These are phyloP conservation scores for Microascus cirrosus DNA, from an alignment of 2,329 filamentous ascomycete genomes.

Conservation along the genomic window DNA sequence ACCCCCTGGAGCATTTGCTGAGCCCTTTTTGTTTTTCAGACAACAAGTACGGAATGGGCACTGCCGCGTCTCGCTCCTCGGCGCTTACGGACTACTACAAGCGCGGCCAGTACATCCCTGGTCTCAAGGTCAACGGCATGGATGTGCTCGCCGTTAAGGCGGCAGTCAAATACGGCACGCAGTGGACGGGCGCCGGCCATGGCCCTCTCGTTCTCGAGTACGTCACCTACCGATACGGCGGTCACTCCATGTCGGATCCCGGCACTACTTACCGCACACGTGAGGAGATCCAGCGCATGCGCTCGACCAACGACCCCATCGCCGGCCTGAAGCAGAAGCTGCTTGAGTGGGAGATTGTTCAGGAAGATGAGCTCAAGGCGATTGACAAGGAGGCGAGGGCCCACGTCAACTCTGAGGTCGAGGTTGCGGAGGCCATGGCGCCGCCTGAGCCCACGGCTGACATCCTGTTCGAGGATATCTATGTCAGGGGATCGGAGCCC, in stretches of 20 bases:
- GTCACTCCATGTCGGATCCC: slow-evolving; percentile 99
- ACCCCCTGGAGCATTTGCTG: neutral
- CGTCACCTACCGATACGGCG: slow-evolving; percentile 98
- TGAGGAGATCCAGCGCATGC: slow-evolving; percentile 99
- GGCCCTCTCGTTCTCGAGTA: slow-evolving; percentile 96
- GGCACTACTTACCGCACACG: slow-evolving; percentile 98
- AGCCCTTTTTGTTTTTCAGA: slow-evolving; percentile 38
- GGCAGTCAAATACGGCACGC: slow-evolving; percentile 86
- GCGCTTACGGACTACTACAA: slow-evolving; percentile 99
- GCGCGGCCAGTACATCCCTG: slow-evolving; percentile 98
- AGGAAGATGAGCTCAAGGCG: slow-evolving; percentile 89
- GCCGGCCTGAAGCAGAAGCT: slow-evolving; percentile 97
- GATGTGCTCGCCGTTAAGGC: slow-evolving; percentile 97
- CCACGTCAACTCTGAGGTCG: slow-evolving; percentile 82
- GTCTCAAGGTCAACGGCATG: slow-evolving; percentile 99
- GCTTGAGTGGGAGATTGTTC: slow-evolving; percentile 83
- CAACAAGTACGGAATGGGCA: slow-evolving; percentile 99
- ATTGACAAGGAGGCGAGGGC: slow-evolving; percentile 89
- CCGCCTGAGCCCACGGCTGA: slow-evolving; percentile 65
- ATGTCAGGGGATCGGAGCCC: slow-evolving; percentile 79
- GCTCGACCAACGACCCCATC: slow-evolving; percentile 96
- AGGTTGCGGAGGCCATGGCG: slow-evolving; percentile 78
- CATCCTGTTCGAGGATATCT: slow-evolving; percentile 95
- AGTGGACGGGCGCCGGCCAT: slow-evolving; percentile 72
- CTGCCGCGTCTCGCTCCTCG: slow-evolving; percentile 83